Percentiles rank a stretch among this genome's conserved stretches.
phyloP scores from a whole-genome alignment of 179 eudicot genomes.

The Heliamphora pulchella region DNA sequence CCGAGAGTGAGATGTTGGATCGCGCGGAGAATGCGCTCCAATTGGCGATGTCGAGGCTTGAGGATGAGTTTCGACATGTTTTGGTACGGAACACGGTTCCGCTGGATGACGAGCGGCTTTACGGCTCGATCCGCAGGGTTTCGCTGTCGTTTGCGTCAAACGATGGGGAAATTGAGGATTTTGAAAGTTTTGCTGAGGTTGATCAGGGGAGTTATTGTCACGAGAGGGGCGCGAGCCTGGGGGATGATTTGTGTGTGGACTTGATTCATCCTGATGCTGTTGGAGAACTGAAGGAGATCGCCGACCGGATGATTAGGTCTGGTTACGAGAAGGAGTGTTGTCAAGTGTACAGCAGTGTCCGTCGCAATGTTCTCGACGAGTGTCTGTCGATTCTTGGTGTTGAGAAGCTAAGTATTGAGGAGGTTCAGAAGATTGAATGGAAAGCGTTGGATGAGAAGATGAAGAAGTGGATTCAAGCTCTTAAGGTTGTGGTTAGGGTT shows the following conservation, averaged over 20 bases:
- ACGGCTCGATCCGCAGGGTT: slow-evolving; percentile 17
- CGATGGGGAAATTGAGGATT: too few species aligned
- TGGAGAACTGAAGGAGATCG: slow-evolving; percentile 46
- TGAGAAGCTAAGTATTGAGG: slow-evolving; percentile 80
- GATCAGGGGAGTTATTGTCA: not conserved
- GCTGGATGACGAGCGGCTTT: slow-evolving; percentile 32
- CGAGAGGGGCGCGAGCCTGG: slow-evolving; percentile 3
- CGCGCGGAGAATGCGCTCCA: slow-evolving; percentile 32
- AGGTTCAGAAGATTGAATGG: slow-evolving; percentile 74
- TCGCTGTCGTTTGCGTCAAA: slow-evolving; percentile 4
- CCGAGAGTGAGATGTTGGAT: too few species aligned
- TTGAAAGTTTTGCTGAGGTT: not conserved
- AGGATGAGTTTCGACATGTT: slow-evolving; percentile 54
- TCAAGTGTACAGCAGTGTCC: slow-evolving; percentile 55
- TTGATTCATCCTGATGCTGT: slow-evolving; percentile 35
- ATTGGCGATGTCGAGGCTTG: slow-evolving; percentile 52
- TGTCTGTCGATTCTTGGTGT: slow-evolving; percentile 45
- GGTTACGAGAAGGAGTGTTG: slow-evolving; percentile 58
- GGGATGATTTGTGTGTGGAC: slow-evolving; percentile 31
- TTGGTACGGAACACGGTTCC: slow-evolving; percentile 38
- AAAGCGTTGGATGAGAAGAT: slow-evolving; percentile 70
- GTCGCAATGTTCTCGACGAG: slow-evolving; percentile 45
- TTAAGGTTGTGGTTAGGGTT: slow-evolving; percentile 54
- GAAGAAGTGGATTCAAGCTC: slow-evolving; percentile 75
- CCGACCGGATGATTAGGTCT: slow-evolving; percentile 56